phyloP scores from a whole-genome alignment of 2,329 filamentous ascomycete species.

The Pseudodiploospora longispora region DNA sequence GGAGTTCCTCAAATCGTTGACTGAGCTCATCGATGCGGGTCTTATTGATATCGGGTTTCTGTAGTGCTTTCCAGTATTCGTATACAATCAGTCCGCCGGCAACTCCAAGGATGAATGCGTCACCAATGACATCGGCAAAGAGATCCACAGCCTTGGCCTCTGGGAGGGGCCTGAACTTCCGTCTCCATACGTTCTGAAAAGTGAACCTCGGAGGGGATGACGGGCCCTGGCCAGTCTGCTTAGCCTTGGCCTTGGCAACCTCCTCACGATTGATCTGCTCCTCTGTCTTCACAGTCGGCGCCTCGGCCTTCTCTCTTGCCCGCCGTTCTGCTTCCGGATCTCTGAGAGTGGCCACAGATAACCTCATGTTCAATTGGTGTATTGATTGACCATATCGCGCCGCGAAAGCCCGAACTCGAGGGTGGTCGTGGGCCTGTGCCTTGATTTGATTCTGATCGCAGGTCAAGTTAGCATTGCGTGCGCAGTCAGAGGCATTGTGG shows the following conservation, averaged over 20 bases:
- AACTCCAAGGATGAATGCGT: constrained; percentile 54
- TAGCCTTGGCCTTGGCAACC: constrained; percentile 32
- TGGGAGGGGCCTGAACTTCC: constrained; percentile 55
- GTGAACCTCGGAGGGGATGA: not conserved
- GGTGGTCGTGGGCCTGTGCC: constrained; percentile 56
- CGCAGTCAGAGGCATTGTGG: not conserved
- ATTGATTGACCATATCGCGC: constrained; percentile 55
- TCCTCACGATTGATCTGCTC: constrained; percentile 51
- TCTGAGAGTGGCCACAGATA: constrained; percentile 51
- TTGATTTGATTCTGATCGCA: constrained; percentile 54
- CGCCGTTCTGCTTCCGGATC: constrained; percentile 49
- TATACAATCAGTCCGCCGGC: constrained; percentile 50
- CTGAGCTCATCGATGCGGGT: constrained; percentile 45
- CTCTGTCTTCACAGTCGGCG: constrained; percentile 57
- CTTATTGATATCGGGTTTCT: constrained; percentile 51
- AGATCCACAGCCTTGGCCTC: constrained; percentile 58
- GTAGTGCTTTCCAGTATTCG: constrained; percentile 51
- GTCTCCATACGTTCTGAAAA: constrained; percentile 49
- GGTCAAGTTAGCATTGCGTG: constrained; percentile 10
- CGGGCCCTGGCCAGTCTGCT: constrained; percentile 17
- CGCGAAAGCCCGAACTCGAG: constrained; percentile 51
- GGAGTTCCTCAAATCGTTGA: constrained; percentile 40
- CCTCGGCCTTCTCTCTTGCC: constrained; percentile 54
- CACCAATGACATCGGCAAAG: constrained; percentile 58
- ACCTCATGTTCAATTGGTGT: constrained; percentile 59